A percentile compares a stretch with the other conserved stretches of the same genome.
These are phyloP conservation scores for Russula lepida DNA, from an alignment of 768 basidiomycete genomes.

Conservation along the genomic window DNA sequence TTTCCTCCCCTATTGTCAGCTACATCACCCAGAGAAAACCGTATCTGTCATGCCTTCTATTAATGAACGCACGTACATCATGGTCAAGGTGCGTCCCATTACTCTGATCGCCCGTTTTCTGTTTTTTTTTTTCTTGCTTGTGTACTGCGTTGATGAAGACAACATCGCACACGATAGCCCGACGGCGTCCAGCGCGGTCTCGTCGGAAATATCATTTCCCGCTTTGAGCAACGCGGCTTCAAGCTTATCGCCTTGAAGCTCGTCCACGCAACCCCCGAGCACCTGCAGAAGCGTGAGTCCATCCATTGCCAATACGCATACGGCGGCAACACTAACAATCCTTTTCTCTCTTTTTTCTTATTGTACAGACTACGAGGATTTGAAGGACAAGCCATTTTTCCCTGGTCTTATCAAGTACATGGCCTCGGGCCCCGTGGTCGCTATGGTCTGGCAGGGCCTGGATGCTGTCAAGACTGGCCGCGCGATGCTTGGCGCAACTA, in stretches of 20 bases:
- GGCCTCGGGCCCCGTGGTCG: conserved; percentile 91
- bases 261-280: conserved; percentile 65
- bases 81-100: conserved; percentile 84
- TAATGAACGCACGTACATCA: conserved; percentile 93
- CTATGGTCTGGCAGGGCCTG: conserved; percentile 92
- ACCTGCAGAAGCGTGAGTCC: conserved; percentile 79
- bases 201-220: conserved; percentile 88
- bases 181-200: conserved; percentile 98
- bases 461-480: conserved; percentile 94
- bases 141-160: conserved; percentile 4
- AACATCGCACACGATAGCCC: conserved; percentile 46
- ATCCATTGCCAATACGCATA: not conserved
- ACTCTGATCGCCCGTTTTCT: not conserved
- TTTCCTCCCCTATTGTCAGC: conserved; percentile 25
- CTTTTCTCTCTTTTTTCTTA: not conserved
- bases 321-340: not conserved
- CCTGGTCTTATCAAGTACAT: conserved; percentile 94
- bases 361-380: conserved; percentile 86
- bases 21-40: conserved; percentile 15
- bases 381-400: conserved; percentile 93
- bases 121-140: not conserved
- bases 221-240: conserved; percentile 98
- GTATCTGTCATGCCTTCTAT: conserved; percentile 46
- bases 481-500: conserved; percentile 92
- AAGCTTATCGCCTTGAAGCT: conserved; percentile 95